Evolutionary conservation across 352 stramenopile genomes (phyloP).

Genomic region (Globisporangium apiculatum): DNA sequence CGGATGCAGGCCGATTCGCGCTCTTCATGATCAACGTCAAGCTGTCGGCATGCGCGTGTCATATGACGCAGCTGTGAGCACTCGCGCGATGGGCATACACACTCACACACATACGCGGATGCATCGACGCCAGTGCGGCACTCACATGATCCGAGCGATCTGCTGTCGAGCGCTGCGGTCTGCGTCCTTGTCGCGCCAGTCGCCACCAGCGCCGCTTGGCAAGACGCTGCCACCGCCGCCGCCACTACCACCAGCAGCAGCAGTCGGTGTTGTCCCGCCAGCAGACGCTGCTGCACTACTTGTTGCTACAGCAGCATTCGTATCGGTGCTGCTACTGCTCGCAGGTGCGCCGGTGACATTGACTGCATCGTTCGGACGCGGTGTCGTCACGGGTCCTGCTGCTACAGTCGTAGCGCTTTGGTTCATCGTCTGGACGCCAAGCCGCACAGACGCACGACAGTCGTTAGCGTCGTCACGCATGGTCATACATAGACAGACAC

Average conservation of each 20-base stretch:
- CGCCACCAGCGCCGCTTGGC: constrained; percentile 11
- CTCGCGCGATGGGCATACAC: too few species aligned
- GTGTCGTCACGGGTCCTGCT: constrained; percentile 2
- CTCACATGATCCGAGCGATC: constrained; percentile 86
- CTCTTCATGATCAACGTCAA: constrained; percentile 89
- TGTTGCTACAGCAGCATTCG: constrained; percentile 10
- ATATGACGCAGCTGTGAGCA: too few species aligned
- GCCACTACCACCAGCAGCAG: constrained; percentile 14
- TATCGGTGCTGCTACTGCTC: constrained; percentile 2
- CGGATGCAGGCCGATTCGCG: constrained; percentile 74
- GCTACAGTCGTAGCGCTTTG: background rate
- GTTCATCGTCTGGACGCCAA: constrained; percentile 10
- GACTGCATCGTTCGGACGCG: constrained; percentile 9
- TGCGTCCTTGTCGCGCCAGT: constrained; percentile 85
- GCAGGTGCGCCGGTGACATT: constrained; percentile 8
- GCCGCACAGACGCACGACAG: background rate
- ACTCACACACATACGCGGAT: too few species aligned
- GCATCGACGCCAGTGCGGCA: background rate
- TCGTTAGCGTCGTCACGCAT: background rate
- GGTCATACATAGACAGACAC: background rate
- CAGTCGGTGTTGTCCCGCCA: background rate
- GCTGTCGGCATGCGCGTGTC: constrained; percentile 16
- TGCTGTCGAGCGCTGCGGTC: constrained; percentile 74
- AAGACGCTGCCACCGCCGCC: constrained; percentile 9
- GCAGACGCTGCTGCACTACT: constrained; percentile 3